phyloP scores from a whole-genome alignment of 257 asterid species.

The Solanum piurae region DNA sequence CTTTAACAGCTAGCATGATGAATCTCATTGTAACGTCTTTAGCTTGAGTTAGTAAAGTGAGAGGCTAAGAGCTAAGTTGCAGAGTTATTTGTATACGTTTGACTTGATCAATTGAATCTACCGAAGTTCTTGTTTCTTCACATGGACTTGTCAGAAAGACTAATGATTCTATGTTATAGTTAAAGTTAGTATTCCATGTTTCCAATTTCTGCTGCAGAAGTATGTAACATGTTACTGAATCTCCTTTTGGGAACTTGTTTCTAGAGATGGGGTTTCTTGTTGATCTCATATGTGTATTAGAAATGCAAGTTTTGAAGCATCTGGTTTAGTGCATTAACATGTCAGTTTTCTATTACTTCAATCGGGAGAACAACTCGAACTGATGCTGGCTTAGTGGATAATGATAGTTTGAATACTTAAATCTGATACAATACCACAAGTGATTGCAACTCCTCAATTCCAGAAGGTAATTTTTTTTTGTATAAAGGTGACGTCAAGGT shows the following conservation, averaged over 20 bases:
- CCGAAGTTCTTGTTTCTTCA: neutral
- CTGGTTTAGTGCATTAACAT: neutral
- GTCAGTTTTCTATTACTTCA: neutral
- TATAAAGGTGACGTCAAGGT: neutral
- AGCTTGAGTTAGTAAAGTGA: neutral
- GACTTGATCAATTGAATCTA: neutral
- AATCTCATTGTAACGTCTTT: neutral
- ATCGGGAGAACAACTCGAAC: neutral
- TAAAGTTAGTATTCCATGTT: neutral
- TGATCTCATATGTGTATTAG: neutral
- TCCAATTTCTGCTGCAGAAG: neutral
- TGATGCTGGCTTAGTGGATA: neutral
- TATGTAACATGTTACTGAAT: neutral
- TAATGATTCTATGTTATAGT: neutral
- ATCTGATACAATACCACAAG: neutral
- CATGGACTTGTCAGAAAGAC: neutral
- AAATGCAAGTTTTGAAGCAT: neutral
- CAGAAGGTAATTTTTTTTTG: neutral
- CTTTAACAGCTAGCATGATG: neutral
- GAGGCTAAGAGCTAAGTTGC: neutral
- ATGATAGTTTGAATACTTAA: neutral
- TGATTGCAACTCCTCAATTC: neutral
- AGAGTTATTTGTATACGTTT: neutral
- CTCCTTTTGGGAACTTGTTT: neutral
- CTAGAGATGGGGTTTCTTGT: neutral